phyloP scores from a whole-genome alignment of 129 eudicot genomes.

The Helianthus annuus region HanXRQr2.0-SUNRISE NC_035442.2:111660169-111660668 shows the following conservation, averaged over 20 bases:
- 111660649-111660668: no score
- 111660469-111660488: not conserved
- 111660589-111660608: no score
- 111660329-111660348: slow-evolving; percentile 51
- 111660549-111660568: no score
- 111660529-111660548: not conserved
- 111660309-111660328: slow-evolving; percentile 47
- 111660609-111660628: no score
- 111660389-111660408: slow-evolving; percentile 14
- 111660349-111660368: slow-evolving; percentile 28
- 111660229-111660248: slow-evolving; percentile 40
- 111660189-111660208: not conserved
- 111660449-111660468: not conserved
- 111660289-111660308: slow-evolving; percentile 43
- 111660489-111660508: not conserved
- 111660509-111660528: slow-evolving; percentile 43
- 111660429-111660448: not conserved
- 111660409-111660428: slow-evolving; percentile 18
- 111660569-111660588: no score
- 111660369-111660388: slow-evolving; percentile 26
- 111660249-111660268: no score
- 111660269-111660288: slow-evolving; percentile 32
- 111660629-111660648: no score
- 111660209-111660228: slow-evolving; percentile 35
- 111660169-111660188: slow-evolving; percentile 7